Evolutionary conservation across 495 filamentous ascomycete species (phyloP).

Genomic region (Lophiotrema nucula): DNA sequence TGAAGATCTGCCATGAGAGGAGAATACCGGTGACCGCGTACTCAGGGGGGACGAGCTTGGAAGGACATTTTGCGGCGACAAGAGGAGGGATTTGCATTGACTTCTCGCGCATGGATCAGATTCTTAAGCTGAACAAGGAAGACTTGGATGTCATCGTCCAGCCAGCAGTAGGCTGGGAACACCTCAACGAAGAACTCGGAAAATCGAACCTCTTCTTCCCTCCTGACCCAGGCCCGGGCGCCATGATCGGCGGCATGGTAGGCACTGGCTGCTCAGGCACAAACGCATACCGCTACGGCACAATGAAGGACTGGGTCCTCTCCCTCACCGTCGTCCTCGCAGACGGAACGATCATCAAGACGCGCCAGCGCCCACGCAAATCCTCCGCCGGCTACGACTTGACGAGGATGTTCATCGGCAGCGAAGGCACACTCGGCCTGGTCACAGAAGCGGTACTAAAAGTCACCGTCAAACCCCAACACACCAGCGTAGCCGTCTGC

Average conservation of each 20-base stretch:
- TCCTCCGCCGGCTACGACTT: slow-evolving; percentile 85
- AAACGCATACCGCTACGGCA: slow-evolving; percentile 90
- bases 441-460: slow-evolving; percentile 86
- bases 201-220: slow-evolving; percentile 75
- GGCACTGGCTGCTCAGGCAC: slow-evolving; percentile 92
- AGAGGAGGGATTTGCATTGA: slow-evolving; percentile 74
- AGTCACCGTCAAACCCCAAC: slow-evolving; percentile 72
- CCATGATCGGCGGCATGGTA: slow-evolving; percentile 94
- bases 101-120: slow-evolving; percentile 73
- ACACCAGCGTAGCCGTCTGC: slow-evolving; percentile 79
- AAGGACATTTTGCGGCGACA: slow-evolving; percentile 76
- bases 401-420: slow-evolving; percentile 80
- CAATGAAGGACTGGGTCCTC: slow-evolving; percentile 96
- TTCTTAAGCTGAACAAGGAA: slow-evolving; percentile 66
- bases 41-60: slow-evolving; percentile 74
- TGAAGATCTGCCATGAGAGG: slow-evolving; percentile 70
- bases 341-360: slow-evolving; percentile 90
- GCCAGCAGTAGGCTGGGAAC: slow-evolving; percentile 77
- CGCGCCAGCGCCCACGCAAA: slow-evolving; percentile 72
- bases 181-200: slow-evolving; percentile 68
- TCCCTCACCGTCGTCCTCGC: slow-evolving; percentile 88
- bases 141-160: slow-evolving; percentile 82
- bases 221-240: slow-evolving; percentile 76
- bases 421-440: slow-evolving; percentile 89
- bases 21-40: slow-evolving; percentile 73